Evolutionary conservation across 2,329 filamentous ascomycete species (phyloP).

Genomic region (Nigrospora oryzae): DNA sequence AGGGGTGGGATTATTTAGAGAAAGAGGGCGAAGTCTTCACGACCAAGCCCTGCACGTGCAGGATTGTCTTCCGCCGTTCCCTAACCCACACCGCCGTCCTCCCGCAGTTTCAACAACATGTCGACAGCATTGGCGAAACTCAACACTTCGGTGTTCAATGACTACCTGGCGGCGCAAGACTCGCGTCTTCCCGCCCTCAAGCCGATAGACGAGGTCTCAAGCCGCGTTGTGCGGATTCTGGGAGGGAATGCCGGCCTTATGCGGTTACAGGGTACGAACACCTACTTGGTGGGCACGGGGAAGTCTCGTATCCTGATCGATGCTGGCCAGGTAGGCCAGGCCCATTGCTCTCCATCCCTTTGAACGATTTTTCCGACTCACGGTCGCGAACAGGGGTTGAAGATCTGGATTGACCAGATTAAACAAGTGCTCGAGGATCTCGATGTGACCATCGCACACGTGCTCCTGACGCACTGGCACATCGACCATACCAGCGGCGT

Average conservation of each 20-base stretch:
- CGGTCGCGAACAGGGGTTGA: too few species aligned
- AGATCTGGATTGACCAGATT: not conserved
- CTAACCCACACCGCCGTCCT: not conserved
- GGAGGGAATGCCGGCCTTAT: not conserved
- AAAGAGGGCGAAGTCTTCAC: too few species aligned
- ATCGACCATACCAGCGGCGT: constrained; percentile 76
- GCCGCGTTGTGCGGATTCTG: not conserved
- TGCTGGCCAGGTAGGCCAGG: not conserved
- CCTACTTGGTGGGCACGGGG: not conserved
- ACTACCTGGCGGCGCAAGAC: not conserved
- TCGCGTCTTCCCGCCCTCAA: not conserved
- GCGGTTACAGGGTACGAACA: not conserved
- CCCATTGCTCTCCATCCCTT: too few species aligned
- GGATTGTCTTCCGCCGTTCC: not conserved
- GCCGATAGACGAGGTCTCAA: not conserved
- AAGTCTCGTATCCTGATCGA: not conserved
- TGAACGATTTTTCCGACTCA: too few species aligned
- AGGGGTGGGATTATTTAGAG: too few species aligned
- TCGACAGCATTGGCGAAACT: not conserved
- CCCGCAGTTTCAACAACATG: not conserved
- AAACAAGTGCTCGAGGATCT: not conserved
- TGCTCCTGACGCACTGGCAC: constrained; percentile 86
- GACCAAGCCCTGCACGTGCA: not conserved
- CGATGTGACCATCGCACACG: constrained; percentile 22
- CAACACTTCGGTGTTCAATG: not conserved